Conservation (phyloP, 352 stramenopile species). For the Stramenopiles sp. region DNA sequence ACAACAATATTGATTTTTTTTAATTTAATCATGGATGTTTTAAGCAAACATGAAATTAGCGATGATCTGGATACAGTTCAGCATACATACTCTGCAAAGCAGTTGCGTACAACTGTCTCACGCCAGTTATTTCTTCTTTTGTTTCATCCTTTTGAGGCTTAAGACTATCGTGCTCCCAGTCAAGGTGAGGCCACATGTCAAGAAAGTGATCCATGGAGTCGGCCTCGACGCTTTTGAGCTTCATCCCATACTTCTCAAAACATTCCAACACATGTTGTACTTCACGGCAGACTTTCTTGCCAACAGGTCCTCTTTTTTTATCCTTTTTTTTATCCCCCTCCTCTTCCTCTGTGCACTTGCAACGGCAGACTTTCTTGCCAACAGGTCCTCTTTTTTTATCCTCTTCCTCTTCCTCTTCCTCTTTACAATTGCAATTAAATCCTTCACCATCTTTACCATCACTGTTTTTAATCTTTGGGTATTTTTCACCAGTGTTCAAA, state of each 20-base stretch:
- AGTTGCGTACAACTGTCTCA: background rate
- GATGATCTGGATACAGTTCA: background rate
- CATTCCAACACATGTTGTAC: background rate
- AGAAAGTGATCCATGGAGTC: background rate
- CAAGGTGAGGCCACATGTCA: background rate
- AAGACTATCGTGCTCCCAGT: background rate
- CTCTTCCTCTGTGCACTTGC: background rate
- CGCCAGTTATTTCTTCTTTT: background rate
- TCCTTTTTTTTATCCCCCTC: background rate
- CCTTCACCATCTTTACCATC: background rate
- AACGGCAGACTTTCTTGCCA: background rate
- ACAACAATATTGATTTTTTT: no score
- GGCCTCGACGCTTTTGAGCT: background rate
- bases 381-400: background rate
- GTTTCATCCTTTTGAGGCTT: background rate
- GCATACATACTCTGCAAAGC: background rate
- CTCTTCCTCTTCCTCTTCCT: background rate
- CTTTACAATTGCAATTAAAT: background rate
- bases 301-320: background rate
- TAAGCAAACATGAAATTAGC: no score
- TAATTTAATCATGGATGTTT: no score
- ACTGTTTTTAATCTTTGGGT: background rate
- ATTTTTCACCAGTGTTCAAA: background rate
- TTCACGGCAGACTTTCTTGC: background rate
- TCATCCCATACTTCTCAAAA: background rate